Evolutionary conservation across 345 rosid species (phyloP).

Genomic region (Eucalyptus cladocalyx): DNA sequence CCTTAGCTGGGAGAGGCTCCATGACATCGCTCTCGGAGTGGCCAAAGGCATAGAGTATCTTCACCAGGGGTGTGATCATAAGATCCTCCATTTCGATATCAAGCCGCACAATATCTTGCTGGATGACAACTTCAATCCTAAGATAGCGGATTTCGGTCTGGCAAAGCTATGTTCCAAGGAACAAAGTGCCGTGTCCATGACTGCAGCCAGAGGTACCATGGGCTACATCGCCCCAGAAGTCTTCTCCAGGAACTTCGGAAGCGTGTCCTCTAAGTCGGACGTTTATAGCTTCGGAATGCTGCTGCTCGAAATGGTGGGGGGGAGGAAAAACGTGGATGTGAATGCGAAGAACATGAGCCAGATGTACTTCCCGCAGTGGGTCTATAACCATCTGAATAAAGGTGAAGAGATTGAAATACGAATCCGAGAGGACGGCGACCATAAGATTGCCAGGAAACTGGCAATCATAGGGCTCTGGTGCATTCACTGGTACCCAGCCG

Average conservation of each 20-base stretch:
- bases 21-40: conserved; percentile 1
- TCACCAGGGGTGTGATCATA: conserved; percentile 13
- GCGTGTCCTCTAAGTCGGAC: background rate
- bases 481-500: conserved; percentile 1
- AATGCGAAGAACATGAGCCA: background rate
- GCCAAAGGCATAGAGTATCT: conserved; percentile 13
- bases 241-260: background rate
- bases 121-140: background rate
- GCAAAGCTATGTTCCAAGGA: conserved; percentile 1
- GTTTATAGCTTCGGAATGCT: conserved; percentile 12
- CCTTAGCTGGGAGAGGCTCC: conserved; percentile 1
- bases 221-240: conserved; percentile 4
- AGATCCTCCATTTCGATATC: conserved; percentile 16
- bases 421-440: background rate
- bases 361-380: background rate
- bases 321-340: background rate
- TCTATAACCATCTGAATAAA: background rate
- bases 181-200: background rate
- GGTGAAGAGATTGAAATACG: background rate
- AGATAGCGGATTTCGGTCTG: conserved; percentile 14
- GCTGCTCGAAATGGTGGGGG: conserved; percentile 3
- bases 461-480: conserved; percentile 1
- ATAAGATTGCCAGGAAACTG: background rate
- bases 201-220: conserved; percentile 5
- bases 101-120: conserved; percentile 8